Evolutionary conservation across 345 rosid genomes (phyloP).

Genomic region (Triadica sebifera): DNA sequence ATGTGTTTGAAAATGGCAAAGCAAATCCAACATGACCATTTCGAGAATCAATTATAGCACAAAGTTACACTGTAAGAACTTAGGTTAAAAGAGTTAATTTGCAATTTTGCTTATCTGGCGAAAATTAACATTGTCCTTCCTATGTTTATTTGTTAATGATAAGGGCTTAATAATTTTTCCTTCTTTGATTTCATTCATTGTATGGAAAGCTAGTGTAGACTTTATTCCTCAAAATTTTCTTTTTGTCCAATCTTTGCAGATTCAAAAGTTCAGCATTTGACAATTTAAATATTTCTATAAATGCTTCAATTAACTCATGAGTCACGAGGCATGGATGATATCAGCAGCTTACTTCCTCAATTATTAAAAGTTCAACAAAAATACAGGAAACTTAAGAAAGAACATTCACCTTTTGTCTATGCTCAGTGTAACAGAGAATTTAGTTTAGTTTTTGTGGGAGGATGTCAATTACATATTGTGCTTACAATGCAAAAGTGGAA

Average conservation of each 20-base stretch:
- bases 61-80: conserved; percentile 6
- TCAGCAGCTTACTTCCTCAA: background rate
- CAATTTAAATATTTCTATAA: background rate
- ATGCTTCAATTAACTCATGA: background rate
- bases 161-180: background rate
- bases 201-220: background rate
- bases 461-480: background rate
- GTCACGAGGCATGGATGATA: background rate
- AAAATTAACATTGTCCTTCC: background rate
- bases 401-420: background rate
- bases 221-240: background rate
- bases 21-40: conserved; percentile 27
- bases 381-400: background rate
- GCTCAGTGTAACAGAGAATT: background rate
- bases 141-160: background rate
- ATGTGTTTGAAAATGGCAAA: conserved; percentile 19
- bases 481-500: background rate
- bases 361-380: background rate
- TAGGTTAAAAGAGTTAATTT: background rate
- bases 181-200: background rate
- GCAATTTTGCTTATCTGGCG: background rate
- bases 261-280: background rate
- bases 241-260: background rate
- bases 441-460: background rate
- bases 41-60: background rate